Evolutionary conservation across 345 rosid genomes (phyloP).

Genomic region (Noccaea caerulescens): DNA sequence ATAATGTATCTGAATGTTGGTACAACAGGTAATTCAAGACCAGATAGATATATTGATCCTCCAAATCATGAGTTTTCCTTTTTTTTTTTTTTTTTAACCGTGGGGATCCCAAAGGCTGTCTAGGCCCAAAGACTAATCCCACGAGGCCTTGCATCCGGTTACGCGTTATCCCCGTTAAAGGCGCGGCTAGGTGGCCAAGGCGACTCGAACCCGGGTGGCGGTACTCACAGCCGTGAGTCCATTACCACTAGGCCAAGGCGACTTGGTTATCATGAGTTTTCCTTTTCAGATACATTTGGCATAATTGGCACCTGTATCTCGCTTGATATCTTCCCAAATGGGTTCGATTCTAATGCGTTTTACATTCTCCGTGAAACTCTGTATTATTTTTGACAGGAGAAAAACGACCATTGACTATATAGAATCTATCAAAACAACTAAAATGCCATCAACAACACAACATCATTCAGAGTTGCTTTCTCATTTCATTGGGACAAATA

Average conservation of each 20-base stretch:
- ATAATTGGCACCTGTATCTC: not conserved
- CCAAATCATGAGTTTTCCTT: too few species aligned
- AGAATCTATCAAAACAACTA: not conserved
- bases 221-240: too few species aligned
- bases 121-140: too few species aligned
- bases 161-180: too few species aligned
- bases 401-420: not conserved
- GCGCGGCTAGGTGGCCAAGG: too few species aligned
- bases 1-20: not conserved
- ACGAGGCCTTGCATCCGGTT: too few species aligned
- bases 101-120: too few species aligned
- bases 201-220: too few species aligned
- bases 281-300: not conserved
- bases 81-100: too few species aligned
- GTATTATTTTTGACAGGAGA: not conserved
- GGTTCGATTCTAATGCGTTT: not conserved
- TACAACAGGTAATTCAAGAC: not conserved
- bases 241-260: too few species aligned
- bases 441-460: not conserved
- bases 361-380: not conserved
- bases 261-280: too few species aligned
- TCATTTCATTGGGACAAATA: conserved; percentile 18
- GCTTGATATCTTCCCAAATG: conserved; percentile 2
- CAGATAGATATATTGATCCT: not conserved
- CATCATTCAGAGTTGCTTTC: not conserved